Conservation (phyloP, 345 rosid species). For the Eucalyptus pauciflora region DNA sequence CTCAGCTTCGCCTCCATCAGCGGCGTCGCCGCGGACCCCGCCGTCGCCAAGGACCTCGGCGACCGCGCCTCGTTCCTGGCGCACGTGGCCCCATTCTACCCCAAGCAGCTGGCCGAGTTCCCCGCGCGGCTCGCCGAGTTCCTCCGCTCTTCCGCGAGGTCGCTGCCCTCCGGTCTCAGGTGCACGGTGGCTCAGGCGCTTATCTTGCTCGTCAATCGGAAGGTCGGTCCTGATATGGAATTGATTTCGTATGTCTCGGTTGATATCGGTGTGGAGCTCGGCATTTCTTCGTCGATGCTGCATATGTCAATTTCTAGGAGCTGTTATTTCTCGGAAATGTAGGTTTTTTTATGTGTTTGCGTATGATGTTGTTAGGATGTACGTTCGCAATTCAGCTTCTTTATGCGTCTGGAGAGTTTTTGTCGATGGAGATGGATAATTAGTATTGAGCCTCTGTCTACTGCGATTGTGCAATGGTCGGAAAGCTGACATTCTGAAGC, state of each 20-base stretch:
- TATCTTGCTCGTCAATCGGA: slow-evolving; percentile 56
- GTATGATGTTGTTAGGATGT: background rate
- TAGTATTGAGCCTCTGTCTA: background rate
- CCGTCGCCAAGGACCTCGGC: slow-evolving; percentile 69
- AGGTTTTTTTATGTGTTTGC: background rate
- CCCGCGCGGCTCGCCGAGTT: slow-evolving; percentile 65
- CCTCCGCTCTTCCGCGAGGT: slow-evolving; percentile 46
- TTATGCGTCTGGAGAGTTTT: background rate
- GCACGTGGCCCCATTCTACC: slow-evolving; percentile 78
- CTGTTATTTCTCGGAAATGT: background rate
- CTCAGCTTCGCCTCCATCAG: slow-evolving; percentile 56
- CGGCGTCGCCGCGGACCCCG: slow-evolving; percentile 52
- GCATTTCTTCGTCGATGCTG: background rate
- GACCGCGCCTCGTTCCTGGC: slow-evolving; percentile 74
- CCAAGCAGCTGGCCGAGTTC: slow-evolving; percentile 46
- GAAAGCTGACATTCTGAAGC: background rate
- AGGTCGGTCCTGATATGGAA: slow-evolving; percentile 18
- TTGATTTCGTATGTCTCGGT: background rate
- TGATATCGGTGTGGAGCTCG: background rate
- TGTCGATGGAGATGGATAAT: background rate
- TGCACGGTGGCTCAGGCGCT: slow-evolving; percentile 65
- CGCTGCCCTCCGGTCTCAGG: slow-evolving; percentile 75
- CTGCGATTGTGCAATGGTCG: background rate
- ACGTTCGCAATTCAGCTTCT: background rate
- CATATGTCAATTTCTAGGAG: background rate